A percentile compares a stretch with the other conserved stretches of the same genome.
Conservation (phyloP, 306 rosid species). For the Leucaena leucocephala region DNA sequence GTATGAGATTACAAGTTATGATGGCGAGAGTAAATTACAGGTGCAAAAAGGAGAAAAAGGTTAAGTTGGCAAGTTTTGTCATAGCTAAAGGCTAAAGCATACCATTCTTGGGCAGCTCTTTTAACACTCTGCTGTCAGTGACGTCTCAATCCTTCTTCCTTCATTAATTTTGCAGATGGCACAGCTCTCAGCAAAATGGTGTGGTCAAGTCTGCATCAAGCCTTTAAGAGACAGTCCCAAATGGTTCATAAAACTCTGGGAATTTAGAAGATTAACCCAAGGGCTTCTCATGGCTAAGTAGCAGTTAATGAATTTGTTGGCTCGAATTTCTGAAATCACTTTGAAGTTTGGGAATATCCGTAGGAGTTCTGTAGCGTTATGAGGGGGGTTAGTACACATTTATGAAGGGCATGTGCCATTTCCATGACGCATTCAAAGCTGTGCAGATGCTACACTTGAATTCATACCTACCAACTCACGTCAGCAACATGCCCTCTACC, state of each 20-base stretch:
- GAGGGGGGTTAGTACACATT: slow-evolving; percentile 45
- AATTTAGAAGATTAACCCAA: slow-evolving; percentile 34
- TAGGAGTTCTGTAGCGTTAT: not conserved
- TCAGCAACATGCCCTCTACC: slow-evolving; percentile 28
- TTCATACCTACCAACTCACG: slow-evolving; percentile 31
- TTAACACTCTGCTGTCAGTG: not conserved
- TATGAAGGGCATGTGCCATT: slow-evolving; percentile 67
- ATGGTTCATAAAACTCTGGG: slow-evolving; percentile 27
- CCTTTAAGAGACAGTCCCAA: slow-evolving; percentile 29
- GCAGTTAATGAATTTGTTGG: not conserved
- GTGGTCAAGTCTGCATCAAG: slow-evolving; percentile 29
- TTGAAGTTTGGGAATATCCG: too few species aligned
- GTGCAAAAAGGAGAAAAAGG: too few species aligned
- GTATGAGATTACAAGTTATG: not conserved
- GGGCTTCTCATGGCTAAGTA: slow-evolving; percentile 19
- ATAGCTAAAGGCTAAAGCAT: too few species aligned
- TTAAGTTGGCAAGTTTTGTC: too few species aligned
- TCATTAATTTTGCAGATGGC: not conserved
- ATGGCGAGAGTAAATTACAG: not conserved
- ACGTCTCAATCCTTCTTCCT: slow-evolving; percentile 24
- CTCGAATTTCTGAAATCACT: too few species aligned
- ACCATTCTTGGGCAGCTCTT: slow-evolving; percentile 11
- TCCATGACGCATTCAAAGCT: slow-evolving; percentile 46
- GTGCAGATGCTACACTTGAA: slow-evolving; percentile 37
- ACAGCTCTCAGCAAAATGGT: slow-evolving; percentile 16